Evolutionary conservation across 352 stramenopile genomes (phyloP).

Genomic region (Elongisporangium undulatum): DNA sequence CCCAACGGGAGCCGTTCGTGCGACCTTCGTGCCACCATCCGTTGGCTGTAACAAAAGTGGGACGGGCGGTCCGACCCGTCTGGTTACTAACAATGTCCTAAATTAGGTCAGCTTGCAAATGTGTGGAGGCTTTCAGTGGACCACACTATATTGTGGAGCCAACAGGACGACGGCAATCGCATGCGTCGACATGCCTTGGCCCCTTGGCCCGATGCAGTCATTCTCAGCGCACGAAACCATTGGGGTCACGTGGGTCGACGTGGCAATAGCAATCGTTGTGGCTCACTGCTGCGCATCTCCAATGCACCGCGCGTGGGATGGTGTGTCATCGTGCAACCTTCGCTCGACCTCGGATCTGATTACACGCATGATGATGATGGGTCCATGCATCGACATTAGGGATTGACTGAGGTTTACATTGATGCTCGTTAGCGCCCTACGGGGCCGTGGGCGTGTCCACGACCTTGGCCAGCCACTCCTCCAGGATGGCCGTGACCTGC

Average conservation of each 20-base stretch:
- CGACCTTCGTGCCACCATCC: constrained; percentile 6
- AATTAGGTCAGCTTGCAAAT: background rate
- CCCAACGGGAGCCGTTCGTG: constrained; percentile 6
- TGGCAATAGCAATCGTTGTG: background rate
- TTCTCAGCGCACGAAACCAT: background rate
- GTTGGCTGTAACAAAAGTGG: background rate
- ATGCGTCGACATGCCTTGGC: background rate
- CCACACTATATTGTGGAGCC: background rate
- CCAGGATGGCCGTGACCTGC: constrained; percentile 32
- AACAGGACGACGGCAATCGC: background rate
- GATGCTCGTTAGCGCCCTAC: background rate
- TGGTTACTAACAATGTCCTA: background rate
- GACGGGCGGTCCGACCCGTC: background rate
- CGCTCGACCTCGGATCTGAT: background rate
- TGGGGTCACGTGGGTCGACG: background rate
- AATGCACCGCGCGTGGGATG: no score
- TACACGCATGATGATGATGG: background rate
- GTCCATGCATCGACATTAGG: no score
- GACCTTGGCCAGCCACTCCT: constrained; percentile 23
- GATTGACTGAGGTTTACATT: background rate
- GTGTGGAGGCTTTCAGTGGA: background rate
- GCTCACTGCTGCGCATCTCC: background rate
- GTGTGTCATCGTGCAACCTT: background rate
- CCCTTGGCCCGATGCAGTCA: background rate
- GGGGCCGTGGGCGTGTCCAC: background rate